Percentiles rank a stretch among this genome's conserved stretches.
Conservation (phyloP, 2,329 filamentous ascomycete species). For the Microdochium paspali region DNA sequence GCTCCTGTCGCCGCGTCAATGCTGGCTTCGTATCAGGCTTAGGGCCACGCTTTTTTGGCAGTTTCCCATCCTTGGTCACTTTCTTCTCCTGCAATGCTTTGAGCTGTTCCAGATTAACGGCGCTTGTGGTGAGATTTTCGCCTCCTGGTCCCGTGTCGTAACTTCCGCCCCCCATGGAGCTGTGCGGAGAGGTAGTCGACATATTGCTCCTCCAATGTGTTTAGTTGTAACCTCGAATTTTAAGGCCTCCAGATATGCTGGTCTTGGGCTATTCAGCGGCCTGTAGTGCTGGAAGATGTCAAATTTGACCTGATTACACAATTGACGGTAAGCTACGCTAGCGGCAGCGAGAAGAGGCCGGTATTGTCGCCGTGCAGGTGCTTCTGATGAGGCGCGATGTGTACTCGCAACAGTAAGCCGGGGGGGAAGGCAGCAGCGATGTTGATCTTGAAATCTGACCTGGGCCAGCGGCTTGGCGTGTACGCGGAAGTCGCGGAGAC, state of each 20-base stretch:
- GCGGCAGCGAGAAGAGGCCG: too few relatives aligned
- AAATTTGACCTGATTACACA: too few relatives aligned
- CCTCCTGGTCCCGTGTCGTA: neutral
- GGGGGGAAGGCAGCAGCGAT: too few relatives aligned
- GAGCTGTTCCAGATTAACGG: conserved; percentile 23
- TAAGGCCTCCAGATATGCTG: neutral
- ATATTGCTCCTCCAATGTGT: neutral
- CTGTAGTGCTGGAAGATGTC: too few relatives aligned
- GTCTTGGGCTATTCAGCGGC: too few relatives aligned
- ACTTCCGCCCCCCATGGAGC: neutral
- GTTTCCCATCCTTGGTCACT: conserved; percentile 74
- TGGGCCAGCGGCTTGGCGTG: too few relatives aligned
- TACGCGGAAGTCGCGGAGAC: too few relatives aligned
- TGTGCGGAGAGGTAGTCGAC: neutral
- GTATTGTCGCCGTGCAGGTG: too few relatives aligned
- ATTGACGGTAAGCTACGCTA: too few relatives aligned
- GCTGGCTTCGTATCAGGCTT: conserved; percentile 97
- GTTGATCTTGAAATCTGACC: too few relatives aligned
- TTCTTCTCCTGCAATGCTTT: conserved; percentile 65
- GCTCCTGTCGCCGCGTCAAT: conserved; percentile 80
- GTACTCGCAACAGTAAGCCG: too few relatives aligned
- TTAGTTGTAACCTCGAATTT: neutral
- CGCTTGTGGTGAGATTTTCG: neutral
- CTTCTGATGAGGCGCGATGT: too few relatives aligned
- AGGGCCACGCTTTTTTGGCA: conserved; percentile 81